Base-by-base conservation (phyloP, 331 rosid genomes). In the Erythrophleum ivorense region DNA sequence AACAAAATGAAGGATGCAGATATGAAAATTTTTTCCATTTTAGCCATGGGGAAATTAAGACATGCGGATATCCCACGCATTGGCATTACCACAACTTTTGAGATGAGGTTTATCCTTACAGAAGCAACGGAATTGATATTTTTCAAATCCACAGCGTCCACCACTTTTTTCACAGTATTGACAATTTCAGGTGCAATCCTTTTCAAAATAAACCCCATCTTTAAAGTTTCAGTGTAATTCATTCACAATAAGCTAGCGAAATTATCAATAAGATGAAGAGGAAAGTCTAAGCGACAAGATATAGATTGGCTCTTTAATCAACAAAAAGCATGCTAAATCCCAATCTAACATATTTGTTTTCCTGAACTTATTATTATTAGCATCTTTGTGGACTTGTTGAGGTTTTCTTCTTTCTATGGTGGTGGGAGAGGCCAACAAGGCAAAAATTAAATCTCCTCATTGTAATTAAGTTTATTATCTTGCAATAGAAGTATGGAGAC, bases 141-240 rank as follows among this genome's bases (percentile, higher is more conserved):
- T n/a, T n/a, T n/a, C n/a, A n/a, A n/a, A n/a, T n/a, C n/a, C n/a
- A n/a, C n/a, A n/a, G n/a, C n/a, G n/a, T n/a, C n/a, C n/a, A n/a
- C n/a, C n/a, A n/a, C n/a, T n/a, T n/a, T n/a, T n/a, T n/a, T n/a
- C n/a, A n/a, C n/a, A n/a, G n/a, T n/a, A n/a, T n/a, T n/a, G n/a
- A n/a, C n/a, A n/a, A n/a, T n/a, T n/a, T n/a, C n/a, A n/a, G n/a
- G n/a, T n/a, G n/a, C n/a, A n/a, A n/a, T n/a, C n/a, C n/a, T n/a
- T n/a, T n/a, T n/a, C n/a, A n/a, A n/a, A 78, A 86, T 31, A 79
- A 87, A 90, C 46, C 97, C 98, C 90, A 85, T 86, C 83, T 85
- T 89, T 87, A 94, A 78, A 70, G 90, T 54, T 3, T 90, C 89
- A 0, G 79, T 59, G 46, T 90, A 90, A 58, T 40, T 88, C 95